These are phyloP conservation scores for Talaromyces albobiverticillius DNA, from an alignment of 2,329 filamentous ascomycete species.

Conservation along the genomic window DNA sequence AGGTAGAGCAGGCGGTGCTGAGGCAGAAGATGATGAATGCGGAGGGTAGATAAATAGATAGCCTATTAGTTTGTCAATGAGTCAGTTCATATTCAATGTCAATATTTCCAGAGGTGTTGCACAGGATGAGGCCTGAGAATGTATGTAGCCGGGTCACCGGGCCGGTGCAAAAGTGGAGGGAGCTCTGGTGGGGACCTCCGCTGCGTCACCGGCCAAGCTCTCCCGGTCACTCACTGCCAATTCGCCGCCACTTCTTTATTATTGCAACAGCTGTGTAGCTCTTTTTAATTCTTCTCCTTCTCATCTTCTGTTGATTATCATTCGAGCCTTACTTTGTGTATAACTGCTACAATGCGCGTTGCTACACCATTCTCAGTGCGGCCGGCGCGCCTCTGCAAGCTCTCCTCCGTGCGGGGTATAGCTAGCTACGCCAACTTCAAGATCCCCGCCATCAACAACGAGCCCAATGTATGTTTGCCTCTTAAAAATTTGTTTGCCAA, in stretches of 20 bases:
- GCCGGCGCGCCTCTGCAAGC: neutral
- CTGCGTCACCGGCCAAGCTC: constrained; percentile 6
- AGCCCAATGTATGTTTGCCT: constrained; percentile 76
- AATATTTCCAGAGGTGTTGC: no score
- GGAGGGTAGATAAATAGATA: neutral
- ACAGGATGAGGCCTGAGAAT: no score
- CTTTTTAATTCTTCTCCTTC: no score
- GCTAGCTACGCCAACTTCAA: constrained; percentile 79
- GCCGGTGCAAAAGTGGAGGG: no score
- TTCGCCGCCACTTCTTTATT: no score
- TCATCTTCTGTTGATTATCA: neutral
- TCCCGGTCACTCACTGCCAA: no score
- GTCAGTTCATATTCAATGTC: no score
- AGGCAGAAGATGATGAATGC: neutral
- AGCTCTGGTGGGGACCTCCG: no score
- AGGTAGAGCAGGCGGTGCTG: constrained; percentile 33
- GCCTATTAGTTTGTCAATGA: neutral
- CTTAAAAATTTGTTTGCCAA: constrained; percentile 6
- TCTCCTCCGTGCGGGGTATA: constrained; percentile 22
- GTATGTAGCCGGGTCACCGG: no score
- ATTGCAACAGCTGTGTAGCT: no score
- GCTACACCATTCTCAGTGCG: neutral
- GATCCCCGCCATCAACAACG: constrained; percentile 81
- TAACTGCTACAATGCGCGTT: neutral
- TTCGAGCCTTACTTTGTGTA: neutral